A percentile compares a stretch with the other conserved stretches of the same genome.
These are phyloP conservation scores for Pestalotiopsis sp. DNA, from an alignment of 2,329 filamentous ascomycete genomes.

Conservation along the genomic window DNA sequence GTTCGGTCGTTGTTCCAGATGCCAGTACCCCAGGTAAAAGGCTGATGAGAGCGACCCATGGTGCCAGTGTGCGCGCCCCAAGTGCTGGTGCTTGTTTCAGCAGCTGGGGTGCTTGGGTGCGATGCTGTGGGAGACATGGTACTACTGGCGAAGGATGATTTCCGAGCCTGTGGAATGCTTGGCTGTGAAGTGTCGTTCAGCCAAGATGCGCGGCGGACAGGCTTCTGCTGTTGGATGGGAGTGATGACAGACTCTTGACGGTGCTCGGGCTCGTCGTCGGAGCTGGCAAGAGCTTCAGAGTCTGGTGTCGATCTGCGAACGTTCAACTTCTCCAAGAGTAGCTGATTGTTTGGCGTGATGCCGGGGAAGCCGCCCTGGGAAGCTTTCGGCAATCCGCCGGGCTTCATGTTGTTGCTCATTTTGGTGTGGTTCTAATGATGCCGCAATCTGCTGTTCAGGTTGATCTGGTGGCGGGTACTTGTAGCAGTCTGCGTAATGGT, in stretches of 20 bases:
- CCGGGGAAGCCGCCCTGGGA: slow-evolving; percentile 48
- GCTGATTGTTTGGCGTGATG: slow-evolving; percentile 59
- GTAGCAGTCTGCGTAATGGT: background rate
- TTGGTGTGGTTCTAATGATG: slow-evolving; percentile 43
- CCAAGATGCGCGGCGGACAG: slow-evolving; percentile 78
- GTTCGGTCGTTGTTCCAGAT: slow-evolving; percentile 77
- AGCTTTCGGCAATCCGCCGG: slow-evolving; percentile 53
- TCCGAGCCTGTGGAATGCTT: slow-evolving; percentile 62
- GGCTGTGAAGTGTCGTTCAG: slow-evolving; percentile 77
- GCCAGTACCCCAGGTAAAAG: slow-evolving; percentile 73
- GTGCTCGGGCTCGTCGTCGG: slow-evolving; percentile 85
- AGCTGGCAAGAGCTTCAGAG: slow-evolving; percentile 90
- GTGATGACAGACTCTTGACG: slow-evolving; percentile 54
- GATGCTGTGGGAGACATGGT: slow-evolving; percentile 80
- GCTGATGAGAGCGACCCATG: slow-evolving; percentile 49
- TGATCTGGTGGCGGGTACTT: background rate
- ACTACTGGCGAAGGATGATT: slow-evolving; percentile 75
- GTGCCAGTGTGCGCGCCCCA: slow-evolving; percentile 57
- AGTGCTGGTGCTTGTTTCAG: slow-evolving; percentile 57
- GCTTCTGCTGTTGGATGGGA: slow-evolving; percentile 56
- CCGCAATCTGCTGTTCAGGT: background rate
- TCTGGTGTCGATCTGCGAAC: slow-evolving; percentile 86
- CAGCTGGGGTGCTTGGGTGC: slow-evolving; percentile 78
- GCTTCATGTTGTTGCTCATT: slow-evolving; percentile 50
- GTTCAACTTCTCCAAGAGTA: slow-evolving; percentile 75